Evolutionary conservation across 2,329 filamentous ascomycete species (phyloP), one percentile per base, ranked within the genome.

Genomic region (Arthrobotrys iridis): DNA sequence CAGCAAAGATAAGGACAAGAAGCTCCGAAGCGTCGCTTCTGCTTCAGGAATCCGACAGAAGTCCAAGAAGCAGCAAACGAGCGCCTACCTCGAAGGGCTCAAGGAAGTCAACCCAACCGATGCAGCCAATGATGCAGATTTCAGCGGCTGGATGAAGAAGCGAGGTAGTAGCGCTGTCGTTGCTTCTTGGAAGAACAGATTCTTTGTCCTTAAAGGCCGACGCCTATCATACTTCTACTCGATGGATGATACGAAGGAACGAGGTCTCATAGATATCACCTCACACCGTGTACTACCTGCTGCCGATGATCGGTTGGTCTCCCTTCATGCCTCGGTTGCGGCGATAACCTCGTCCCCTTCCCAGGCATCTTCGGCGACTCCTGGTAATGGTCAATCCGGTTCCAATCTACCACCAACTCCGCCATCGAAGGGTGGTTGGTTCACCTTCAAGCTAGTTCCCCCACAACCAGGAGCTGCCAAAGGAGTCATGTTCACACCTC

Each of bases 141-240:
- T 97, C 82, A 94, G 90, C 80, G 95, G 95, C 0, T 99, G 95
- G 95, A 99, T 99, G 95, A 98, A 95, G 85, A 99, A 99, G 86
- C 93, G 96, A 83, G 97, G 93, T 73, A 94, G 93, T 0, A 73
- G 76, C 52, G 95, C 94, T 80, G 85, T 98, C 33, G 97, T 99
- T 90, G 93, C 93, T 1, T 97, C 93, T 1, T 99, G 95, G 95
- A 99, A 98, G 81, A 91, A 93, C 10, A 90, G 95, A 10, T 86
- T 98, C n/a, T 99, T 99, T 80, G 90, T 99, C 5, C 88, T 99
- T 70, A 93, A 93, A 80, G 95, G 95, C 28, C 89, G 94, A 60
- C 90, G 95, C 3, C 85, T 99, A 28, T 93, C 93, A 0, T 99
- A 99, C 84, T 99, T 96, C 83, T 99, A 99, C 82, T 92, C 92